Base-by-base conservation (phyloP, 768 basidiomycete genomes). In the Brasilioporus rufonigricans region DNA sequence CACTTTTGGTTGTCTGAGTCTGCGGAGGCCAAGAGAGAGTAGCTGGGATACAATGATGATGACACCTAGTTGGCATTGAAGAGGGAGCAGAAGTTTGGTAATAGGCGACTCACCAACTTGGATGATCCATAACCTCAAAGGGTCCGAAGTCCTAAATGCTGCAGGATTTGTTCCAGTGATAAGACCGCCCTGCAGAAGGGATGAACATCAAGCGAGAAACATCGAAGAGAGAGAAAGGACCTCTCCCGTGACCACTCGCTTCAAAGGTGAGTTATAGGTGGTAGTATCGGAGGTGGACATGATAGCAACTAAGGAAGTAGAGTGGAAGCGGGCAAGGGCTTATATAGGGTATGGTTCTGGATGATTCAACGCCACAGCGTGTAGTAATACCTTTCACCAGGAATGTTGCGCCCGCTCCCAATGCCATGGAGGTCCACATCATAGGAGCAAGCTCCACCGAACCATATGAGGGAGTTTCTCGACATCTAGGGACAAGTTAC, bases 31-130 rank as follows among this genome's bases (percentile, higher is more conserved):
- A 16, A 93, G 78, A 2, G 85, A 81, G 18, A 94, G 80, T 21
- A 90, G 58, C 65, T 89, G 89, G 4, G 90, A 87, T 49, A 86
- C 89, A 40, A 78, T 71, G 48, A 99, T 80, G 73, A 98, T 97
- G 58, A 98, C 79, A 46, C 87, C 89, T 90, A 59, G 4, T 16
- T 4, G 5, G 6, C 5, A 4, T 9, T 61, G 53, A 60, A 33
- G 6, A 35, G n/a, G 43, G 29, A 36, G 1, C 9, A 5, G 10
- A 39, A 29, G 21, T 31, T 49, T 13, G 9, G 44, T 32, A 24
- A 13, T 1, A 31, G 9, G 51, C 29, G 67, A n/a, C 83, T 57
- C 58, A 88, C 90, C 86, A 16, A 38, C 36, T 38, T 38, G 87
- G 45, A 91, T 79, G 53, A 88, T n/a, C n/a, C n/a, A n/a, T n/a